Evolutionary conservation across 768 basidiomycete species (phyloP).

Genomic region (Infundibulicybe gibba): DNA sequence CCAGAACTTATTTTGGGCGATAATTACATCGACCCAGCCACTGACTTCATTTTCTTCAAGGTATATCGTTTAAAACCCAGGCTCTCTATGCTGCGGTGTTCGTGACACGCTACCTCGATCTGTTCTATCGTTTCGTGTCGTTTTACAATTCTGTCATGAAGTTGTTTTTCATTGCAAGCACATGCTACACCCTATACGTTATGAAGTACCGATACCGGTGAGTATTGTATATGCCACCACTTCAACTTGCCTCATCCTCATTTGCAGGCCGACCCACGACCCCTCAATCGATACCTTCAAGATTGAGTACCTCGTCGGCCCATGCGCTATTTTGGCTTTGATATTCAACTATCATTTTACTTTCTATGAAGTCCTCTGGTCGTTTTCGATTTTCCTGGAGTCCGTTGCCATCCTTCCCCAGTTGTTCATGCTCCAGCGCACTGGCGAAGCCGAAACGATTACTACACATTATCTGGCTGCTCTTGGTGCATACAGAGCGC

Average conservation of each 20-base stretch:
- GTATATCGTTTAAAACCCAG: slow-evolving; percentile 97
- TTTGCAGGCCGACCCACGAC: slow-evolving; percentile 85
- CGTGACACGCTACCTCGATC: slow-evolving; percentile 86
- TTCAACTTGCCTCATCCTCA: neutral
- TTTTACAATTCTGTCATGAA: slow-evolving; percentile 96
- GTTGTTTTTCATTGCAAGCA: slow-evolving; percentile 89
- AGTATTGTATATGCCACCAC: slow-evolving; percentile 22
- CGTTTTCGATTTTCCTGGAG: slow-evolving; percentile 98
- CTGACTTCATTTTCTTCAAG: slow-evolving; percentile 29
- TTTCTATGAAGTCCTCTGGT: slow-evolving; percentile 79
- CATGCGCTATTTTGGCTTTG: slow-evolving; percentile 70
- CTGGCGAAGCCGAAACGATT: slow-evolving; percentile 96
- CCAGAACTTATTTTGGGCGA: slow-evolving; percentile 42
- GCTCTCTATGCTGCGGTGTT: slow-evolving; percentile 89
- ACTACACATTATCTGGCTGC: slow-evolving; percentile 98
- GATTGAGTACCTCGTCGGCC: slow-evolving; percentile 86
- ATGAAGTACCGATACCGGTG: slow-evolving; percentile 89
- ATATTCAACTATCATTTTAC: slow-evolving; percentile 89
- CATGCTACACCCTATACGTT: slow-evolving; percentile 87
- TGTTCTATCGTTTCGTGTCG: slow-evolving; percentile 77
- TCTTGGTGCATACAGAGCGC: slow-evolving; percentile 82
- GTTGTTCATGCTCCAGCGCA: slow-evolving; percentile 94
- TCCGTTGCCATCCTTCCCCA: slow-evolving; percentile 94
- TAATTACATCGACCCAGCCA: slow-evolving; percentile 34
- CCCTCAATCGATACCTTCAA: slow-evolving; percentile 96